Percentiles rank a stretch among this genome's conserved stretches.
These are phyloP conservation scores for Candida schatavii DNA, from an alignment of 805 yeast genomes.

Conservation along the genomic window DNA sequence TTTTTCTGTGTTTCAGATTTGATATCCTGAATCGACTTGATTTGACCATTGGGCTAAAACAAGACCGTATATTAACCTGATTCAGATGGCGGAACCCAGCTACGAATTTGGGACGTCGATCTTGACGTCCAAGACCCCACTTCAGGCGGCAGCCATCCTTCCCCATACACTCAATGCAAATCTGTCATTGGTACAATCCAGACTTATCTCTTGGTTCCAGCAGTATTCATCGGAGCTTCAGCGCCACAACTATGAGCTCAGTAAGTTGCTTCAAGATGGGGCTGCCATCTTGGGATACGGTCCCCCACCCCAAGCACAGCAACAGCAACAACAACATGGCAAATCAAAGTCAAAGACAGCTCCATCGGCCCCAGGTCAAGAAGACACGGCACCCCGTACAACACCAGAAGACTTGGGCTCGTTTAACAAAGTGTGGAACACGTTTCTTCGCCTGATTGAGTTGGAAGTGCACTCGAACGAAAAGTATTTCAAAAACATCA, in stretches of 20 bases:
- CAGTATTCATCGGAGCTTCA: constrained; percentile 17
- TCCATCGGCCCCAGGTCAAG: constrained; percentile 22
- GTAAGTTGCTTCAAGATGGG: constrained; percentile 57
- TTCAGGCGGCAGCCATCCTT: constrained; percentile 37
- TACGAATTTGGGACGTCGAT: constrained; percentile 32
- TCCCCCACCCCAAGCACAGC: constrained; percentile 44
- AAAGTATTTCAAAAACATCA: constrained; percentile 43
- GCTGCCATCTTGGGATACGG: constrained; percentile 47
- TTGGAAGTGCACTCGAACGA: constrained; percentile 47
- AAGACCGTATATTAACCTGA: background rate
- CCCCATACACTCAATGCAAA: constrained; percentile 33
- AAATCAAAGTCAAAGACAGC: constrained; percentile 20
- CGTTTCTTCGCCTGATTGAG: constrained; percentile 50
- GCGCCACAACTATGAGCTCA: constrained; percentile 52
- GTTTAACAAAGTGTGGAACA: constrained; percentile 44
- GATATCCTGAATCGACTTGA: too few species aligned
- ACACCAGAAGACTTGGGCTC: constrained; percentile 36
- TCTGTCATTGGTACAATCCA: constrained; percentile 25
- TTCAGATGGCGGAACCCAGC: constrained; percentile 7
- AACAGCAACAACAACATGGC: too few species aligned
- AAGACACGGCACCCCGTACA: constrained; percentile 6
- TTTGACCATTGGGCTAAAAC: too few species aligned
- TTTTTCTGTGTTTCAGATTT: too few species aligned
- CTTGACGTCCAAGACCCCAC: constrained; percentile 41
- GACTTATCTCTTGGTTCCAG: constrained; percentile 34